A percentile compares a stretch with the other conserved stretches of the same genome.
phyloP scores from a whole-genome alignment of 2,329 filamentous ascomycete species.

The Chaetomiaceae sp. region DNA sequence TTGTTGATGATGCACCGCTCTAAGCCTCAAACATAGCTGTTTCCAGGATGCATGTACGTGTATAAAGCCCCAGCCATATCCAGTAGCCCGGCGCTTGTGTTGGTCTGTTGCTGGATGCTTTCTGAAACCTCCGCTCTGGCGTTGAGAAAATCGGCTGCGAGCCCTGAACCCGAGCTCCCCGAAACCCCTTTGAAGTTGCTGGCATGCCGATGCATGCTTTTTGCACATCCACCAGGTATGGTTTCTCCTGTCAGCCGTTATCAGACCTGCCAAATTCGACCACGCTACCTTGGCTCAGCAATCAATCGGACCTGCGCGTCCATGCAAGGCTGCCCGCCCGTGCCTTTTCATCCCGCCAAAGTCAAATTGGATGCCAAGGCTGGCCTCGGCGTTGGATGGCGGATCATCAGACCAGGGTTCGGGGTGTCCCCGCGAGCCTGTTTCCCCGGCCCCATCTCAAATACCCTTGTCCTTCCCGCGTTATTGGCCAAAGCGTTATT shows the following conservation, averaged over 20 bases:
- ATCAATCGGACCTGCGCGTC: neutral
- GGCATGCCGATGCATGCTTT: neutral
- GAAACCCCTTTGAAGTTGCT: no score
- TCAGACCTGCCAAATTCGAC: neutral
- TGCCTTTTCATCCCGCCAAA: constrained; percentile 1
- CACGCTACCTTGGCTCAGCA: neutral
- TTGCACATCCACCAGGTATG: neutral
- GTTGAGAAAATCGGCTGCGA: no score
- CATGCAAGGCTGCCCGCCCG: constrained; percentile 8
- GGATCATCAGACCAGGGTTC: constrained; percentile 12
- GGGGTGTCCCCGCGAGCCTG: neutral
- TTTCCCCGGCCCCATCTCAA: neutral
- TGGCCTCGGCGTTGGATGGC: neutral
- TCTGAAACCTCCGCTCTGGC: no score
- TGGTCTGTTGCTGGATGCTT: neutral
- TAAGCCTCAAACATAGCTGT: neutral
- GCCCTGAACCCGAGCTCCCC: no score
- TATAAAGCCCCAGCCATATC: constrained; percentile 5
- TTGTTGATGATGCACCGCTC: neutral
- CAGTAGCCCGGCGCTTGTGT: constrained; percentile 1
- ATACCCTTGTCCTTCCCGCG: constrained; percentile 20
- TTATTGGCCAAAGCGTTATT: constrained; percentile 29
- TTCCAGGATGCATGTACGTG: neutral
- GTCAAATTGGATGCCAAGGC: constrained; percentile 12
- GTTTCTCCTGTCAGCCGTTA: neutral